Evolutionary conservation across 2,329 filamentous ascomycete species (phyloP), one percentile per base, ranked within the genome.

Genomic region (Phialocephala sp.): DNA sequence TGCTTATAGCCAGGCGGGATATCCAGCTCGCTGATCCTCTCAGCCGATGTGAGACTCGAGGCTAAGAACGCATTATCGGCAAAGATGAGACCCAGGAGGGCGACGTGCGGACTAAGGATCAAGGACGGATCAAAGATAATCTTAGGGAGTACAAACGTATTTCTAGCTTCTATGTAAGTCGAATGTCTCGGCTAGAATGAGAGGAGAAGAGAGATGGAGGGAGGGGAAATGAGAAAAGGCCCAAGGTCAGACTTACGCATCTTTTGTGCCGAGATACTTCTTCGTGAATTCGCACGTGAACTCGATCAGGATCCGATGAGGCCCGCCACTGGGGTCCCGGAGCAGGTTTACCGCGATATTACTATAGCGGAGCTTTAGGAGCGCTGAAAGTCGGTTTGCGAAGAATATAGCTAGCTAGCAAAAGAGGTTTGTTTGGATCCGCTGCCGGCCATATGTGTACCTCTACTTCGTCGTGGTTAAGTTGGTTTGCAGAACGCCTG

Each of bases 101-200:
- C 76, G 18, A 77, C 60, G 67, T 80, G 69, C 5, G 70, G 73
- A 66, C 75, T 80, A 22, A 80, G 73, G 11, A 78, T 68, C 15
- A 81, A 70, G 8, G 71, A 78, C 1, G 65, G 72, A 66, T 78
- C 66, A 72, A 76, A 79, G 50, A 81, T 74, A 52, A 76, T 77
- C 66, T 80, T 71, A 8, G 73, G 75, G 37, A 80, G 66, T 1
- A 66, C 66, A 56, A 79, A 79, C 8, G 62, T 76, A 62, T 39
- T 55, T 3, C 47, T 54, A 64, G 45, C 18, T 14, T 63, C n/a
- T 45, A 43, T 55, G n/a, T 52, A 61, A 66, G 62, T 57, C 18
- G 55, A 20, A 62, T 20, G 35, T 66, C 57, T 63, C n/a, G 24
- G 22, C 39, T 41, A 55, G n/a, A 62, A 58, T 50, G 50, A 62